phyloP scores from a whole-genome alignment of 2,329 filamentous ascomycete genomes.

The Fusarium armeniacum region DNA sequence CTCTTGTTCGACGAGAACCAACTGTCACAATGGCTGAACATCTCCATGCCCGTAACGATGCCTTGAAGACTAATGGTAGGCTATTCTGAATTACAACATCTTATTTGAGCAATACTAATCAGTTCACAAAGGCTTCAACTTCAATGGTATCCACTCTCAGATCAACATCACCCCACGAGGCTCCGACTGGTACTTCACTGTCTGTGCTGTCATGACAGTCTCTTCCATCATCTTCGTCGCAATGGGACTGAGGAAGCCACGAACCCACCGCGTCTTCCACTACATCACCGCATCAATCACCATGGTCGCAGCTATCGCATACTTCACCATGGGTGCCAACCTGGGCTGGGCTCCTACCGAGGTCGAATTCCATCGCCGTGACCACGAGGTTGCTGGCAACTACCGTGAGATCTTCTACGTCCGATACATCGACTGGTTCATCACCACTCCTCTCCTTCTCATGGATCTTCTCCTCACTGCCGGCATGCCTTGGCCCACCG shows the following conservation, averaged over 20 bases:
- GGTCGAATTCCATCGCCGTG: constrained; percentile 66
- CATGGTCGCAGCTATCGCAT: constrained; percentile 64
- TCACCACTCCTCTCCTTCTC: constrained; percentile 75
- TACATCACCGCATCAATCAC: constrained; percentile 65
- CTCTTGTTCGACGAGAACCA: not conserved
- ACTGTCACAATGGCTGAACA: constrained; percentile 7
- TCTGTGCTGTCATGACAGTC: constrained; percentile 70
- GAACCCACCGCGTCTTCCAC: constrained; percentile 68
- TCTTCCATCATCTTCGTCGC: constrained; percentile 67
- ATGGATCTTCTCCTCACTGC: constrained; percentile 73
- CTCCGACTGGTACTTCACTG: constrained; percentile 74
- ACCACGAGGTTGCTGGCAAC: constrained; percentile 60
- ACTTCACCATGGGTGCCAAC: constrained; percentile 67
- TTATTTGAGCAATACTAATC: not conserved
- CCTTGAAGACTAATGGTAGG: constrained; percentile 29
- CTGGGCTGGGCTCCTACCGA: constrained; percentile 60
- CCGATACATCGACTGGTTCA: constrained; percentile 65
- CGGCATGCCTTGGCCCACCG: constrained; percentile 67
- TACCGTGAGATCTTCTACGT: constrained; percentile 71
- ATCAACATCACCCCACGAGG: constrained; percentile 71
- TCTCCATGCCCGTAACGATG: constrained; percentile 13
- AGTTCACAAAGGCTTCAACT: not conserved
- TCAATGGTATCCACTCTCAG: constrained; percentile 54
- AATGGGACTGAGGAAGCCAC: constrained; percentile 66
- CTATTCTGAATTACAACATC: rapidly evolving